These are phyloP conservation scores for Albophoma yamanashiensis DNA, from an alignment of 2,329 filamentous ascomycete genomes.

Conservation along the genomic window DNA sequence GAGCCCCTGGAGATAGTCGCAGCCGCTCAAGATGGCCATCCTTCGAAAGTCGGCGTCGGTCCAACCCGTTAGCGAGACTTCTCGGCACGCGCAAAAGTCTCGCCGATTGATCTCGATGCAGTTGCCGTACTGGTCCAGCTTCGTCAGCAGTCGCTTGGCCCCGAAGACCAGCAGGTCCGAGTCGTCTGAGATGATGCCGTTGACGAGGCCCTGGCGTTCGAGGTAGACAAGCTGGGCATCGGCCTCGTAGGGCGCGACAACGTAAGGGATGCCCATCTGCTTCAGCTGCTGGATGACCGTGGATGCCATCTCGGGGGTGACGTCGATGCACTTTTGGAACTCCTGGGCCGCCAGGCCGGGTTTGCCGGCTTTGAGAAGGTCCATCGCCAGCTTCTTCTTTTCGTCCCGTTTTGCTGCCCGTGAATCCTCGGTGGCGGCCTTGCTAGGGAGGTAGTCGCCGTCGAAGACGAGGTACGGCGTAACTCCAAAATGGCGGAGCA, in stretches of 20 bases:
- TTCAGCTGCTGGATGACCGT: slow-evolving; percentile 88
- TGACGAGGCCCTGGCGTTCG: slow-evolving; percentile 72
- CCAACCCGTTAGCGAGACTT: slow-evolving; percentile 86
- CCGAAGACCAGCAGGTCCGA: slow-evolving; percentile 95
- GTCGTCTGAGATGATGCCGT: slow-evolving; percentile 89
- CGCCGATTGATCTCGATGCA: slow-evolving; percentile 84
- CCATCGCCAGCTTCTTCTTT: slow-evolving; percentile 63
- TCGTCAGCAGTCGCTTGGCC: slow-evolving; percentile 80
- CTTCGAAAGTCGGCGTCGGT: slow-evolving; percentile 80
- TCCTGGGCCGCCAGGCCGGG: slow-evolving; percentile 70
- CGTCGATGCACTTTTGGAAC: slow-evolving; percentile 89
- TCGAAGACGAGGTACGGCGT: slow-evolving; percentile 96
- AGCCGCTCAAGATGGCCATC: slow-evolving; percentile 95
- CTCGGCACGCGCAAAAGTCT: slow-evolving; percentile 80
- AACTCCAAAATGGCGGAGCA: slow-evolving; percentile 88
- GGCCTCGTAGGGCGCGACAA: slow-evolving; percentile 95
- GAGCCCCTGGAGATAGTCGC: slow-evolving; percentile 86
- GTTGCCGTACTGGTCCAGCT: slow-evolving; percentile 86
- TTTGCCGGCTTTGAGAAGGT: slow-evolving; percentile 74
- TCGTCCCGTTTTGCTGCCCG: slow-evolving; percentile 67
- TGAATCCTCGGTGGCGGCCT: slow-evolving; percentile 73
- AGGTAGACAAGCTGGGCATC: slow-evolving; percentile 95
- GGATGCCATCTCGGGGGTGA: slow-evolving; percentile 92
- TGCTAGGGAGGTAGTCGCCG: slow-evolving; percentile 89
- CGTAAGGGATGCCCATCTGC: slow-evolving; percentile 65